Conservation (phyloP, 176 grass and related monocot species). For the Carex littledalei region DNA sequence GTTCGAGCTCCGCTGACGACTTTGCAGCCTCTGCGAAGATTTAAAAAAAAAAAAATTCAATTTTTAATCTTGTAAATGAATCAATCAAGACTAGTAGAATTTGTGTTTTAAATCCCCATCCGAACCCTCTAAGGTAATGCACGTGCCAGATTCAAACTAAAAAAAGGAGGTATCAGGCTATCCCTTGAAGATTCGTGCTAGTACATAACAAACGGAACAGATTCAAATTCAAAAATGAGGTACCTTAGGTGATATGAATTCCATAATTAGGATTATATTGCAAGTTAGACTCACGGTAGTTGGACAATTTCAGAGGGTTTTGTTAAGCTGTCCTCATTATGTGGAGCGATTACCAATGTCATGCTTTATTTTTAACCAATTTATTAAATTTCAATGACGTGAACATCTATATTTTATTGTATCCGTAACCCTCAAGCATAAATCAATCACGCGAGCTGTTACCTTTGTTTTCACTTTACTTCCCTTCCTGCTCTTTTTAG, state of each 20-base stretch:
- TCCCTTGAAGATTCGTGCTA: background rate
- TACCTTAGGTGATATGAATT: too few relatives aligned
- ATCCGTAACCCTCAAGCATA: conserved; percentile 6
- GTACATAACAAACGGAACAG: too few relatives aligned
- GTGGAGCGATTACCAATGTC: background rate
- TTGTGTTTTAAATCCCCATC: background rate
- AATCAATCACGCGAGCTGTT: background rate
- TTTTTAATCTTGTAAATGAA: background rate
- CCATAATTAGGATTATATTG: background rate
- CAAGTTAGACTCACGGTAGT: background rate
- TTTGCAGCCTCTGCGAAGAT: too few relatives aligned
- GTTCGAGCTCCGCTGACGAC: too few relatives aligned
- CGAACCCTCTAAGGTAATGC: too few relatives aligned
- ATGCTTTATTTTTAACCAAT: background rate
- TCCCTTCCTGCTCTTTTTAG: background rate
- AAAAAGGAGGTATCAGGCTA: too few relatives aligned
- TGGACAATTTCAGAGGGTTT: background rate
- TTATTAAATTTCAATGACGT: background rate
- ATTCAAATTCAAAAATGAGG: too few relatives aligned
- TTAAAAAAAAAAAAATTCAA: background rate
- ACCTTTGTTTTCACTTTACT: background rate
- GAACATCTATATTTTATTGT: background rate
- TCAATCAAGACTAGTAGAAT: background rate
- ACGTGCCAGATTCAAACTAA: too few relatives aligned
- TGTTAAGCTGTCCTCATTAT: background rate